A percentile compares a stretch with the other conserved stretches of the same genome.
Evolutionary conservation across 768 basidiomycete genomes (phyloP).

Genomic region (Leccinellum rugosiceps): DNA sequence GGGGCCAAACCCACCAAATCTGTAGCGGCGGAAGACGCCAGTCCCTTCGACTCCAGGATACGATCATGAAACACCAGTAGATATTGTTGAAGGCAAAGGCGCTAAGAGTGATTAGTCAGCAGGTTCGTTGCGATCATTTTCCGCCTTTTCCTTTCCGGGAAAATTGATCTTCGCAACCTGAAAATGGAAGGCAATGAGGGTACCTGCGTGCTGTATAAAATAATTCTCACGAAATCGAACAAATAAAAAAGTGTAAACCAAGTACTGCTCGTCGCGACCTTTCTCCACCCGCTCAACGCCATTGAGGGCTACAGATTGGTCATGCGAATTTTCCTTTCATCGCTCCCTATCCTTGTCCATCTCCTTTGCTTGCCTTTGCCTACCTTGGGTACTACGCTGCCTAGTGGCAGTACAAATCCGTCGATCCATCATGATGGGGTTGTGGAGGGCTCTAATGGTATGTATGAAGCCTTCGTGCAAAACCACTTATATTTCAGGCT

Average conservation of each 20-base stretch:
- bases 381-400: neutral
- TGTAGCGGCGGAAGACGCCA: too few species aligned
- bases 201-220: neutral
- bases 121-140: neutral
- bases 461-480: too few species aligned
- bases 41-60: too few species aligned
- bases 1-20: too few species aligned
- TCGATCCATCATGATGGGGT: neutral
- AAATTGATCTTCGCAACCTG: neutral
- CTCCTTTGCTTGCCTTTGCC: neutral
- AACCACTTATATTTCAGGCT: too few species aligned
- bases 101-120: neutral
- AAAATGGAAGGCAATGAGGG: neutral
- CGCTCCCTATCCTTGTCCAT: neutral
- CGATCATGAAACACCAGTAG: too few species aligned
- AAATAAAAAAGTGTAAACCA: neutral
- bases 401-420: neutral
- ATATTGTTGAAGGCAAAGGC: too few species aligned
- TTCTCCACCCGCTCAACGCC: neutral
- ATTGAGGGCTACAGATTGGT: neutral
- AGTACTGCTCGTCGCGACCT: neutral
- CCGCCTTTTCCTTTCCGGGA: neutral
- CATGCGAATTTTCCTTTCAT: neutral
- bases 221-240: neutral
- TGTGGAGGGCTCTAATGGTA: neutral